Evolutionary conservation across 169 alveolate species (phyloP).

Genomic region (Eimeria zaria): DNA sequence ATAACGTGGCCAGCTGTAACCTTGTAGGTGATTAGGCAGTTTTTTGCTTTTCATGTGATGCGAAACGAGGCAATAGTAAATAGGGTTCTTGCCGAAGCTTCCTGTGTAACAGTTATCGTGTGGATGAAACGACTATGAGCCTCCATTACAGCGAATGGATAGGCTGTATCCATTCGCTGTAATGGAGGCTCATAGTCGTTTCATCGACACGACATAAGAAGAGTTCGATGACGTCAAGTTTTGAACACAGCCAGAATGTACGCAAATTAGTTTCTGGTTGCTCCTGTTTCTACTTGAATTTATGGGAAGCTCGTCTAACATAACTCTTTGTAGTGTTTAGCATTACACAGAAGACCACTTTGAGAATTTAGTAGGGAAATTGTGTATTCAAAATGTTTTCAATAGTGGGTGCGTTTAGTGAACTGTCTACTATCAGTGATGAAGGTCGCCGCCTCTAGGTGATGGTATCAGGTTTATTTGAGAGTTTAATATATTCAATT

Average conservation of each 20-base stretch:
- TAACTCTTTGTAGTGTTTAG: background rate
- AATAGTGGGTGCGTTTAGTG: background rate
- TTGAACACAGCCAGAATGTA: conserved; percentile 6
- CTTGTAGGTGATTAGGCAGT: background rate
- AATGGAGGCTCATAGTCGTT: too few species aligned
- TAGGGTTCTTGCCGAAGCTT: background rate
- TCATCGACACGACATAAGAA: too few species aligned
- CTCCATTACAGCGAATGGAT: background rate
- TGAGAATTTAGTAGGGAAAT: background rate
- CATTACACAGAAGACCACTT: background rate
- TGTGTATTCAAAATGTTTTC: background rate
- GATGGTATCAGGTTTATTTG: background rate
- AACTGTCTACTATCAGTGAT: background rate
- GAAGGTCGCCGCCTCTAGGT: background rate
- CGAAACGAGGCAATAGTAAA: background rate
- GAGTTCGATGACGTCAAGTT: background rate
- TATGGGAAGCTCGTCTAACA: background rate
- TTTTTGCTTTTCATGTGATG: background rate
- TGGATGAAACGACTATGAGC: background rate
- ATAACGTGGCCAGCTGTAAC: background rate
- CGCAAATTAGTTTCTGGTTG: background rate
- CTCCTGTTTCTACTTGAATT: background rate
- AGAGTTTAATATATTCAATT: background rate
- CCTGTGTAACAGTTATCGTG: background rate
- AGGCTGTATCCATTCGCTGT: too few species aligned